Evolutionary conservation across 331 rosid species (phyloP), one percentile per base, ranked within the genome.

Genomic region (Telfairia occidentalis): DNA sequence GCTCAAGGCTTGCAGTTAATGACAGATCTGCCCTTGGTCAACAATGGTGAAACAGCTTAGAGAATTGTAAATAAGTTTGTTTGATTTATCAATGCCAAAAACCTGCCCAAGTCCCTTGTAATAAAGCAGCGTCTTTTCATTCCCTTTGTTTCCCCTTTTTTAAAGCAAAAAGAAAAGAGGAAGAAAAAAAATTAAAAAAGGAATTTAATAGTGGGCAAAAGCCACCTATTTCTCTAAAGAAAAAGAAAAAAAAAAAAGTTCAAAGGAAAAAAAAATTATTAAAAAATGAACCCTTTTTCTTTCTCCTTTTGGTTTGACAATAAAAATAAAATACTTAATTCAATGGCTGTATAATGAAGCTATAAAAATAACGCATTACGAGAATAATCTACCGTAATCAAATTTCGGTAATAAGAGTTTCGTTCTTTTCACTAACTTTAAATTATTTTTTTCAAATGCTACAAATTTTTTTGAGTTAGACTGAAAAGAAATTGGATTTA

Each of bases 91-190:
- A 42, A 40, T 21, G 74, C 37, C 74, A 23, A 23, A 24, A 3
- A 43, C 54, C 74, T 23, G 21, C 53, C 53, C 54, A 40, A 67
- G 23, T 24, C 11, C 54, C 12, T 42, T 19, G 18, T 38, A 37
- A 37, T 37, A 42, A 67, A 67, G 12, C 54, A 23, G 1, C 42
- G 35, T 67, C 74, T 42, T 67, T 69, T 69, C 74, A 67, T 67
- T 67, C 74, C 74, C 74, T 69, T 43, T 43, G 38, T 69, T 43
- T 67, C 54, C 73, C 29, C 37, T 43, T 69, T 42, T 67, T 69
- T 40, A 40, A 42, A 67, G 54, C 29, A 65, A 65, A 64, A 7
- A 15, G 9, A 64, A 32, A 63, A 19, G 16, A 35, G 9, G 8
- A 9, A 64, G 23, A 1, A 4, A 8, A 3, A 10, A 16, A 10